phyloP scores from a whole-genome alignment of 2,329 filamentous ascomycete genomes.

The Colletotrichum cereale region DNA sequence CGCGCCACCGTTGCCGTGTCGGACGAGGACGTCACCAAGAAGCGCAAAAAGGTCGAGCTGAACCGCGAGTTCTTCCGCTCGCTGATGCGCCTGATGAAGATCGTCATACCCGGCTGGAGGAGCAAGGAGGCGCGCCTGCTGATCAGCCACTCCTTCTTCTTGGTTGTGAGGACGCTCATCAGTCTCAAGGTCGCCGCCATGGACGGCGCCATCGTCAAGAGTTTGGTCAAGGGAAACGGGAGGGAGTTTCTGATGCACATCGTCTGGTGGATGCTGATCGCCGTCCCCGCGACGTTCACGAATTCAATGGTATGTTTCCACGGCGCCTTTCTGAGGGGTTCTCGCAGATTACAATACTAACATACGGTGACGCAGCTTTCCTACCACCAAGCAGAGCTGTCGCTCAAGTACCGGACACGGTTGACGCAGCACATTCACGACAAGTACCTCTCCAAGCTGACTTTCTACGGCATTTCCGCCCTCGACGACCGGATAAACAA shows the following conservation, averaged over 20 bases:
- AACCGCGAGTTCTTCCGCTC: constrained; percentile 86
- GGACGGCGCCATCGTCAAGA: constrained; percentile 93
- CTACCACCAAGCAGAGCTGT: constrained; percentile 96
- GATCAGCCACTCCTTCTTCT: constrained; percentile 91
- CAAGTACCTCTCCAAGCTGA: constrained; percentile 96
- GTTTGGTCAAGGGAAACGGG: constrained; percentile 89
- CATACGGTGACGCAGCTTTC: constrained; percentile 74
- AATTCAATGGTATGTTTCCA: constrained; percentile 87
- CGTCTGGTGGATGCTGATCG: constrained; percentile 98
- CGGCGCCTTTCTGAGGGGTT: accelerated
- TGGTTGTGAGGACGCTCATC: constrained; percentile 90
- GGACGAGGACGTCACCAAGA: constrained; percentile 51
- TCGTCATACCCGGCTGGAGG: constrained; percentile 90
- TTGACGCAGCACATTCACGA: constrained; percentile 96
- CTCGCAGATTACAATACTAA: constrained; percentile 6
- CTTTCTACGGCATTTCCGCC: constrained; percentile 95
- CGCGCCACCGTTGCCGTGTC: constrained; percentile 60
- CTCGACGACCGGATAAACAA: constrained; percentile 99
- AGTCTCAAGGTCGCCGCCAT: constrained; percentile 96
- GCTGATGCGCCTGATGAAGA: constrained; percentile 81
- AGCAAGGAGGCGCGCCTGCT: constrained; percentile 90
- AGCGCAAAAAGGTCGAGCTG: constrained; percentile 87
- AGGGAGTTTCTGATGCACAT: constrained; percentile 90
- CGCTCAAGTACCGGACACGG: constrained; percentile 90
- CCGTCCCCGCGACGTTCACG: constrained; percentile 95